phyloP scores from a whole-genome alignment of 2,329 filamentous ascomycete species.

The Aspergillus sp. region DNA sequence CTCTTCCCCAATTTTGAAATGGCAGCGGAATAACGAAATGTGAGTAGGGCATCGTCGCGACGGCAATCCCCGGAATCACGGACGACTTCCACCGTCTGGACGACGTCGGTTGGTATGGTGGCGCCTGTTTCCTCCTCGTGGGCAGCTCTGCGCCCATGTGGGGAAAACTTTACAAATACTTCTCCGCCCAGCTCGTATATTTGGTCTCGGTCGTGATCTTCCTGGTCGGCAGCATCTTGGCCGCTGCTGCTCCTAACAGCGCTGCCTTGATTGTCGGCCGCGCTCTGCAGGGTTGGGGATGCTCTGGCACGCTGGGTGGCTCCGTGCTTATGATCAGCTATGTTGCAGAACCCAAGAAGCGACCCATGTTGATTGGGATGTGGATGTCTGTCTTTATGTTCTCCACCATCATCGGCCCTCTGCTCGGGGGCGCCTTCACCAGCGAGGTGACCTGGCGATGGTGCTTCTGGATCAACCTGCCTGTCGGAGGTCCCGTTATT shows the following conservation, averaged over 20 bases:
- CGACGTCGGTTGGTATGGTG: neutral
- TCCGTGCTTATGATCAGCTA: neutral
- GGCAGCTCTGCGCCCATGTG: neutral
- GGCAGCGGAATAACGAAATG: neutral
- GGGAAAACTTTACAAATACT: neutral
- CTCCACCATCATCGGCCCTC: neutral
- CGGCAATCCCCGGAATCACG: neutral
- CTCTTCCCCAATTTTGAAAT: neutral
- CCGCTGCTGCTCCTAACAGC: neutral
- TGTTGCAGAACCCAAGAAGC: neutral
- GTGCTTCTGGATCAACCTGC: conserved; percentile 59
- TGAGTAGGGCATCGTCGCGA: neutral
- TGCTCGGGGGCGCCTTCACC: conserved; percentile 19
- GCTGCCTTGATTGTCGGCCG: neutral
- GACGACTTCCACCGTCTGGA: neutral
- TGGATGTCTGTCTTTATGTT: neutral
- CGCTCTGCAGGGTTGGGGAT: neutral
- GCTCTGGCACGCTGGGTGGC: neutral
- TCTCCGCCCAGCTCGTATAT: neutral
- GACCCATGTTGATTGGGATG: neutral
- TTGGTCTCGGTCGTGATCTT: neutral
- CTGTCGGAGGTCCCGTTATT: conserved; percentile 46
- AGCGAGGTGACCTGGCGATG: conserved; percentile 31
- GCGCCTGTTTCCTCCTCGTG: neutral
- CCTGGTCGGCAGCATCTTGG: neutral